Evolutionary conservation across 108 stramenopile species (phyloP).

Genomic region (Cyclotella choctawhatcheeana): DNA sequence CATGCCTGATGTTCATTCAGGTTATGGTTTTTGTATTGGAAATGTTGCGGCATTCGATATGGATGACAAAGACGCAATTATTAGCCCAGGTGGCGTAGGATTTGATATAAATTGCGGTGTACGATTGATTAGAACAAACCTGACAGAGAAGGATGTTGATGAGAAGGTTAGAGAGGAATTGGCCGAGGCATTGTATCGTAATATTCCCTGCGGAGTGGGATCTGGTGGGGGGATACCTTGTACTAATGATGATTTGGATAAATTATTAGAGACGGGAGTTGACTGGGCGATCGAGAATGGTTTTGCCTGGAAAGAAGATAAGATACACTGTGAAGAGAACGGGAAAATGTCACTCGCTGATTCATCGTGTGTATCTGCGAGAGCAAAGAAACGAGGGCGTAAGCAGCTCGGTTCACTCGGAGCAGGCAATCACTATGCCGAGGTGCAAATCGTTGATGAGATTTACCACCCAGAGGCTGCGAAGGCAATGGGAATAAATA

Average conservation of each 20-base stretch:
- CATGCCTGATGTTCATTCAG: constrained; percentile 87
- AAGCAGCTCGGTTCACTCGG: constrained; percentile 87
- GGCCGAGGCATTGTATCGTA: constrained; percentile 78
- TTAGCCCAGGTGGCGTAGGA: constrained; percentile 84
- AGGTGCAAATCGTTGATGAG: constrained; percentile 89
- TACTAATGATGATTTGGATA: constrained; percentile 62
- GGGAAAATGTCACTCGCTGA: constrained; percentile 73
- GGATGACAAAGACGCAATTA: constrained; percentile 74
- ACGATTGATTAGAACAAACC: constrained; percentile 80
- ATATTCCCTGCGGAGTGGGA: constrained; percentile 90
- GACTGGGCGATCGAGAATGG: constrained; percentile 83
- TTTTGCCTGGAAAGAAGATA: constrained; percentile 89
- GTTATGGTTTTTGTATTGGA: constrained; percentile 90
- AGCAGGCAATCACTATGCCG: constrained; percentile 88
- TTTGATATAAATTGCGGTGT: constrained; percentile 90
- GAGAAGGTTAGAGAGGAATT: constrained; percentile 54
- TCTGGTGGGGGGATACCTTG: constrained; percentile 75
- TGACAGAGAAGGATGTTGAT: constrained; percentile 69
- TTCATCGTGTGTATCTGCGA: constrained; percentile 57
- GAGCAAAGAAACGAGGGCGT: constrained; percentile 85
- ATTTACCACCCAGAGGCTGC: constrained; percentile 76
- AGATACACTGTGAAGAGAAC: constrained; percentile 75
- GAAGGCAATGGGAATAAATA: constrained; percentile 72
- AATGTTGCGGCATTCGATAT: constrained; percentile 93
- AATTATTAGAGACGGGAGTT: constrained; percentile 74